Percentiles rank a stretch among this genome's conserved stretches.
These are phyloP conservation scores for Arthrobotrys pseudoclavata DNA, from an alignment of 2,329 filamentous ascomycete species.

Conservation along the genomic window DNA sequence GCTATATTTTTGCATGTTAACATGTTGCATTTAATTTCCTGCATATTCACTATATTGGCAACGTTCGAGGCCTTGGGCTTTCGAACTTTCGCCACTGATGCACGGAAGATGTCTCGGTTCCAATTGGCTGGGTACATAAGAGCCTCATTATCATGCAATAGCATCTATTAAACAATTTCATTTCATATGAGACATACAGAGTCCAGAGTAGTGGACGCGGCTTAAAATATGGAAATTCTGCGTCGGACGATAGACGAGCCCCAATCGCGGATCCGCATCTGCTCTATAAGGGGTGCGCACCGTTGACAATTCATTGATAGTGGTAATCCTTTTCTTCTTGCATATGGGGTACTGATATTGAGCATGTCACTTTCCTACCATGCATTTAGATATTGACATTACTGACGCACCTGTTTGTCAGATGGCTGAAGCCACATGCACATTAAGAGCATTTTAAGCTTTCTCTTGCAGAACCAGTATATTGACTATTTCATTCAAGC, in stretches of 20 bases:
- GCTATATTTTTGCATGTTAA: not conserved
- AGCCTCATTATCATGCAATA: not conserved
- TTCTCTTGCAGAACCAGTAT: not conserved
- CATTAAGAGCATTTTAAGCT: not conserved
- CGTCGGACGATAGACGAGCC: too few species aligned
- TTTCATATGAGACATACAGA: not conserved
- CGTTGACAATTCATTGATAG: too few species aligned
- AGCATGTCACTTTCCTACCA: not conserved
- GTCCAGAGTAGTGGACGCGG: not conserved
- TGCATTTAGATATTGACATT: not conserved
- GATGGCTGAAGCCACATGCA: not conserved
- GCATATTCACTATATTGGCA: not conserved
- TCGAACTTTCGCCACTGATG: not conserved
- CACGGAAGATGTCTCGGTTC: not conserved
- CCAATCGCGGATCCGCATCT: too few species aligned
- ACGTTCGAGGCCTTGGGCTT: not conserved
- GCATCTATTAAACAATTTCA: not conserved
- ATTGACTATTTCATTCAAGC: too few species aligned
- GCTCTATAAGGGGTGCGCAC: too few species aligned
- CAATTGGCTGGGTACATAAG: not conserved
- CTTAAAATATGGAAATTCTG: too few species aligned
- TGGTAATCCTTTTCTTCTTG: too few species aligned
- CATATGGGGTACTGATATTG: not conserved
- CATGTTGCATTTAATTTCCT: not conserved
- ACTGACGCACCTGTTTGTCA: not conserved